Base-by-base conservation (phyloP, 2,329 filamentous ascomycete species). In the Raffaelea ambrosiae region DNA sequence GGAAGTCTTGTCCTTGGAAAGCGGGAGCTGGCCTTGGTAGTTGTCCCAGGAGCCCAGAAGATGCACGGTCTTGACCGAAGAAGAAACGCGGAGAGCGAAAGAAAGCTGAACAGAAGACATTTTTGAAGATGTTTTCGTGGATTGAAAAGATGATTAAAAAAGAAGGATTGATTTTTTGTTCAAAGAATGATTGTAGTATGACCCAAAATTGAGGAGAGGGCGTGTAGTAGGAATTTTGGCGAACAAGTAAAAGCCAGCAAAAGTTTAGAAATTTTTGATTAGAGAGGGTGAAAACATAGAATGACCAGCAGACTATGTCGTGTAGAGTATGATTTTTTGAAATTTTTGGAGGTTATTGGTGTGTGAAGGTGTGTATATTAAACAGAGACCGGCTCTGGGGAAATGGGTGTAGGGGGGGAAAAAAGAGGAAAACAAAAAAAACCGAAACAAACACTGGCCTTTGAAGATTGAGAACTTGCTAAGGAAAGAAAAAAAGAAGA, bases 31-130 rank as follows among this genome's bases (percentile, higher is more conserved):
- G 58, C 88, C 88, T 59, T 80, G 76, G 79, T 98, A 98, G 77
- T 87, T 87, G 76, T 98, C 93, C 91, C 91, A 98, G 58, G 91
- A 97, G 63, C 91, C 91, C 71, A 97, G 85, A 58, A 98, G 79
- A 67, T 97, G 91, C 65, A 95, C 91, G 63, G 90, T 91, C 82
- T 96, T 95, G 79, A 94, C 88, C 72, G 89, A 88, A 65, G 88
- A 83, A 64, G 90, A 95, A 67, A 94, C 94, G 74, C 90, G 88
- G 68, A 97, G 87, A 68, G 86, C 84, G 74, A 97, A 97, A 65
- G 89, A 91, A 59, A 95, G 84, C 73, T 96, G 91, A 71, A 93
- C 83, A 66, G 88, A 76, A 70, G 90, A 84, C 88, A 95, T 58
- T 52, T 59, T 56, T 60, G 62, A 61, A 63, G 18, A 38, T 7